Conservation (phyloP, 371 early-diverging fungal genomes). For the Mortierella sp. region DNA sequence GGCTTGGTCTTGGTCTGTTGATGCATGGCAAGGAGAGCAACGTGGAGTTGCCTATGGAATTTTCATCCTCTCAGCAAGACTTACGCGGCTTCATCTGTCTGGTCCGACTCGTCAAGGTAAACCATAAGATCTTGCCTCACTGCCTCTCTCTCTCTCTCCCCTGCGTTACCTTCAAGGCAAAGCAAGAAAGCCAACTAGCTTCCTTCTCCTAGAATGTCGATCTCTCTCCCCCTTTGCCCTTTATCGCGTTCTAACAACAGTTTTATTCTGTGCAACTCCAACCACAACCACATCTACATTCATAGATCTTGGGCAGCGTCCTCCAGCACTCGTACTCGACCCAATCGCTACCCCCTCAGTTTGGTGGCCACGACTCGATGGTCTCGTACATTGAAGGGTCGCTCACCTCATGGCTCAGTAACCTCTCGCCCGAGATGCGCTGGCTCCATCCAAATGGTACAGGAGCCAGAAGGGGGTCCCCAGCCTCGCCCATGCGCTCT, state of each 20-base stretch:
- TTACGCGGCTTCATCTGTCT: constrained; percentile 48
- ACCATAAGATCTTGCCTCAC: not conserved
- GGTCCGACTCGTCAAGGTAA: constrained; percentile 56
- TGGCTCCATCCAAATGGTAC: constrained; percentile 39
- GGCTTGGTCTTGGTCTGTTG: constrained; percentile 52
- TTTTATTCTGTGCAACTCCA: not conserved
- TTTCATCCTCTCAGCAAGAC: constrained; percentile 23
- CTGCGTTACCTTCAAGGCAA: not conserved
- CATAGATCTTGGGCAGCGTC: constrained; percentile 48
- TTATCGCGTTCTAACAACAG: not conserved
- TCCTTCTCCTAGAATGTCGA: not conserved
- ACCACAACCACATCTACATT: too few species aligned
- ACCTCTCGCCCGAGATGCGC: constrained; percentile 52
- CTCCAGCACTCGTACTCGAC: constrained; percentile 57
- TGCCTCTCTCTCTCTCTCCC: not conserved
- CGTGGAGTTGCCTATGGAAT: constrained; percentile 47
- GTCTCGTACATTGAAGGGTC: constrained; percentile 56
- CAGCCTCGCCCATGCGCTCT: constrained; percentile 33
- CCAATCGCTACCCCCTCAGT: constrained; percentile 53
- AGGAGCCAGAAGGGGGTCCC: constrained; percentile 24
- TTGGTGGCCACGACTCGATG: constrained; percentile 58
- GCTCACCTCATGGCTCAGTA: constrained; percentile 60
- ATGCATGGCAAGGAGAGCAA: constrained; percentile 56
- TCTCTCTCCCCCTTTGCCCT: not conserved
- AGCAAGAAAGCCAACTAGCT: too few species aligned